A percentile compares a stretch with the other conserved stretches of the same genome.
These are phyloP conservation scores for Pseudopithomyces maydicus DNA, from an alignment of 2,329 filamentous ascomycete species.

Conservation along the genomic window DNA sequence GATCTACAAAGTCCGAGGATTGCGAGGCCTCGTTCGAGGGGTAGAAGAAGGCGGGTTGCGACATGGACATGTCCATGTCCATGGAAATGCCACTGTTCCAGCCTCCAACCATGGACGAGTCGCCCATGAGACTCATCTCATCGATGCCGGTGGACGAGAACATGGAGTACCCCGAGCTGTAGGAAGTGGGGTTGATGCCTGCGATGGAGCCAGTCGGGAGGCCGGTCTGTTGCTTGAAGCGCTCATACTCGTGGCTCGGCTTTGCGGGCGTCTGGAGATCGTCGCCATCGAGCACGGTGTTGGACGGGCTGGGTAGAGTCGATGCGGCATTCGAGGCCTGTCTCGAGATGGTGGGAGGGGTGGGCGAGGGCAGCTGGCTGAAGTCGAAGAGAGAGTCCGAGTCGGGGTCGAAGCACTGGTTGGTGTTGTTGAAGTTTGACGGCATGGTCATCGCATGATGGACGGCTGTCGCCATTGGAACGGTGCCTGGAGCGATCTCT, in stretches of 20 bases:
- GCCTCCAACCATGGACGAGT: conserved; percentile 56
- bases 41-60: conserved; percentile 67
- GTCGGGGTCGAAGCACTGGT: conserved; percentile 48
- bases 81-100: conserved; percentile 59
- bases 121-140: conserved; percentile 65
- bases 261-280: conserved; percentile 68
- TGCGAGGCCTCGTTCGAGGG: conserved; percentile 48
- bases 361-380: conserved; percentile 65
- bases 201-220: conserved; percentile 84
- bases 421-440: conserved; percentile 31
- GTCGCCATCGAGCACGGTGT: conserved; percentile 53
- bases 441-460: conserved; percentile 44
- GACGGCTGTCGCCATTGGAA: conserved; percentile 43
- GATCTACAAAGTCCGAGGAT: conserved; percentile 70
- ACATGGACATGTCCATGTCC: conserved; percentile 60
- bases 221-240: conserved; percentile 94
- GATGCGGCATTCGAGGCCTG: conserved; percentile 60
- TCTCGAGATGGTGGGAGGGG: conserved; percentile 56
- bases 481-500: conserved; percentile 17
- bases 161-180: conserved; percentile 46
- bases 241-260: conserved; percentile 93
- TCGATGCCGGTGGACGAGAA: conserved; percentile 69
- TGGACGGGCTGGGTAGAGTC: conserved; percentile 60
- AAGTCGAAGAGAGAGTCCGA: conserved; percentile 56
- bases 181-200: conserved; percentile 68